A percentile compares a stretch with the other conserved stretches of the same genome.
phyloP scores from a whole-genome alignment of 768 basidiomycete genomes.

The Boletus fagicola region DNA sequence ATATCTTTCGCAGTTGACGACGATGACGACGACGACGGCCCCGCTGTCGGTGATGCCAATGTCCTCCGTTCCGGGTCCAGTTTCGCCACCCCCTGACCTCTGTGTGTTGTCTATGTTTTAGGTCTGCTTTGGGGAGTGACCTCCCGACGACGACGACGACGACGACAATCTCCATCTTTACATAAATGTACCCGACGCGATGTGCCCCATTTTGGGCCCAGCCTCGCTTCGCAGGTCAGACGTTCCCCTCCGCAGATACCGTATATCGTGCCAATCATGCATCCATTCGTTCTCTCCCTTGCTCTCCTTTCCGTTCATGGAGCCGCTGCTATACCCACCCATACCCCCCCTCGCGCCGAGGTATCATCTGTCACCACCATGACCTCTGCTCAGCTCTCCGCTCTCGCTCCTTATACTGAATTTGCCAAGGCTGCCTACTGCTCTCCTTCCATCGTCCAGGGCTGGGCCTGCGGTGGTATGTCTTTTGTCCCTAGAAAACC shows the following conservation, averaged over 20 bases:
- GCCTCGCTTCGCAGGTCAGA: not conserved
- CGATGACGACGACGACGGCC: not conserved
- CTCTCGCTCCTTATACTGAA: conserved; percentile 46
- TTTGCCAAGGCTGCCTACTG: conserved; percentile 61
- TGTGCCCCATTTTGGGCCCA: not conserved
- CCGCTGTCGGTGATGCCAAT: not conserved
- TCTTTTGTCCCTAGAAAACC: not conserved
- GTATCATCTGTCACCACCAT: conserved; percentile 21
- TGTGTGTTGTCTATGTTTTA: too few relatives aligned
- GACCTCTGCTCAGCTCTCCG: conserved; percentile 33
- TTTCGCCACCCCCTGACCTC: not conserved
- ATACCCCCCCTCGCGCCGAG: not conserved
- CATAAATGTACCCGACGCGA: not conserved
- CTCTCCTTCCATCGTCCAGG: conserved; percentile 33
- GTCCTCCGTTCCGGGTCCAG: too few relatives aligned
- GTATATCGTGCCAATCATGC: not conserved
- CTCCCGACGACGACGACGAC: not conserved
- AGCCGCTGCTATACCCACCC: conserved; percentile 2
- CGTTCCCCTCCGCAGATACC: too few relatives aligned
- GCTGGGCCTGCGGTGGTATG: conserved; percentile 47
- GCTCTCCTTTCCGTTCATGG: conserved; percentile 3
- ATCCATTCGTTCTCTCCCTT: not conserved
- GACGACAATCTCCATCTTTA: not conserved
- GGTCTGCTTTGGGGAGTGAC: too few relatives aligned
- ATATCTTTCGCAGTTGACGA: too few relatives aligned